phyloP scores from a whole-genome alignment of 768 basidiomycete species.

The Sporobolomyces phaffii region DNA sequence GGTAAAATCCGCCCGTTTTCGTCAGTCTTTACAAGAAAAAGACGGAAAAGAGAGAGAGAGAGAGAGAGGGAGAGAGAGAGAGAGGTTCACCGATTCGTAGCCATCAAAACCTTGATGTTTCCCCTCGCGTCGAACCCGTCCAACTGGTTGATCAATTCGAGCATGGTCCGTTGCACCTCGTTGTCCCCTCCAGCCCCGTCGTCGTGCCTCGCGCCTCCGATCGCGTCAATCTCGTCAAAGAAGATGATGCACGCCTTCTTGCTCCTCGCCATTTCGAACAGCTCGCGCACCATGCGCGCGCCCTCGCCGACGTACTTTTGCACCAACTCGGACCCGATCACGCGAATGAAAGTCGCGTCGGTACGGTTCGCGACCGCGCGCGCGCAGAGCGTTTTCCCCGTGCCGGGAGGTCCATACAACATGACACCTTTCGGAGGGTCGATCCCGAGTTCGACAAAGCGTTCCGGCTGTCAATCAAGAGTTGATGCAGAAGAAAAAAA shows the following conservation, averaged over 20 bases:
- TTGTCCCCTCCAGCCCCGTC: constrained; percentile 99
- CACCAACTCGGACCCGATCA: constrained; percentile 98
- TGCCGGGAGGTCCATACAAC: constrained; percentile 89
- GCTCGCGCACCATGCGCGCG: constrained; percentile 91
- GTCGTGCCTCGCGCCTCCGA: constrained; percentile 95
- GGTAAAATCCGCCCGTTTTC: too few species aligned
- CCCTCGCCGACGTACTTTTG: constrained; percentile 99
- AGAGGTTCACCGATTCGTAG: constrained; percentile 71
- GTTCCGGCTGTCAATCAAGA: constrained; percentile 98
- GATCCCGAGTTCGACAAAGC: constrained; percentile 95
- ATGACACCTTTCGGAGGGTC: constrained; percentile 98
- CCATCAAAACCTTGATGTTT: constrained; percentile 99
- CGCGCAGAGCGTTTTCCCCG: constrained; percentile 96
- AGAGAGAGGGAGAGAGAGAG: not conserved
- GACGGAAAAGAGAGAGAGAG: not conserved
- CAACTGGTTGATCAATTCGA: constrained; percentile 96
- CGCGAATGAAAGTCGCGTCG: constrained; percentile 97
- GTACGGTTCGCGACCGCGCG: constrained; percentile 97
- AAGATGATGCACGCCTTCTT: constrained; percentile 99
- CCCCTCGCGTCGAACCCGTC: constrained; percentile 95
- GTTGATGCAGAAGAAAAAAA: too few species aligned
- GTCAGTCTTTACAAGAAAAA: not conserved
- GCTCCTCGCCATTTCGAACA: constrained; percentile 97
- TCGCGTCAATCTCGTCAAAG: constrained; percentile 97
- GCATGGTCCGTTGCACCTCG: constrained; percentile 97